Evolutionary conservation across 225 moss, liverwort and hornwort species (phyloP).

Genomic region (Physcomitrellopsis africana): DNA sequence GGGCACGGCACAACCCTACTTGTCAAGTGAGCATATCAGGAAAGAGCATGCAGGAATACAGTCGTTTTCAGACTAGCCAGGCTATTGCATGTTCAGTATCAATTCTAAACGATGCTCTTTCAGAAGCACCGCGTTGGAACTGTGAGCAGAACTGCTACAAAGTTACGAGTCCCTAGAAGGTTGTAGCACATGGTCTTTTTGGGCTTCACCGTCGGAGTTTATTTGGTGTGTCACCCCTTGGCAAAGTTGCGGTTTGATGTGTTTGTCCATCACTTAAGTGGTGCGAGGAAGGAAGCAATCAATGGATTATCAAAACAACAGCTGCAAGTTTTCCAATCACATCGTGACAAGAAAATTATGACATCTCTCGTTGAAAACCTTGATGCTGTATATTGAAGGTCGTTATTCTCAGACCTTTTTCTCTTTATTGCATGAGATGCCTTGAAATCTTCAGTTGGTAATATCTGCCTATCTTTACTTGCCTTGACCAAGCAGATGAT

Average conservation of each 20-base stretch:
- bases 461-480: no score
- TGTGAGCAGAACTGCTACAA: conserved; percentile 14
- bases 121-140: conserved; percentile 24
- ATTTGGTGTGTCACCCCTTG: background rate
- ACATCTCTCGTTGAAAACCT: conserved; percentile 4
- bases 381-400: no score
- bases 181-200: conserved; percentile 29
- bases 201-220: conserved; percentile 12
- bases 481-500: no score
- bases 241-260: conserved; percentile 26
- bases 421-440: no score
- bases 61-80: conserved; percentile 18
- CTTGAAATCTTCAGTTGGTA: no score
- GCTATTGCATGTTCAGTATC: conserved; percentile 12
- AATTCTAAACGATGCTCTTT: background rate
- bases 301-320: conserved; percentile 19
- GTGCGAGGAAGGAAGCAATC: conserved; percentile 11
- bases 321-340: background rate
- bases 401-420: no score
- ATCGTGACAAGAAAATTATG: background rate
- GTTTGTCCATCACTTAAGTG: conserved; percentile 25
- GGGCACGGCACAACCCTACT: conserved; percentile 8
- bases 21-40: conserved; percentile 21
- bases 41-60: conserved; percentile 16
- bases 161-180: conserved; percentile 11